A percentile compares a stretch with the other conserved stretches of the same genome.
Conservation (phyloP, 345 rosid genomes). For the Ceriops decandra region DNA sequence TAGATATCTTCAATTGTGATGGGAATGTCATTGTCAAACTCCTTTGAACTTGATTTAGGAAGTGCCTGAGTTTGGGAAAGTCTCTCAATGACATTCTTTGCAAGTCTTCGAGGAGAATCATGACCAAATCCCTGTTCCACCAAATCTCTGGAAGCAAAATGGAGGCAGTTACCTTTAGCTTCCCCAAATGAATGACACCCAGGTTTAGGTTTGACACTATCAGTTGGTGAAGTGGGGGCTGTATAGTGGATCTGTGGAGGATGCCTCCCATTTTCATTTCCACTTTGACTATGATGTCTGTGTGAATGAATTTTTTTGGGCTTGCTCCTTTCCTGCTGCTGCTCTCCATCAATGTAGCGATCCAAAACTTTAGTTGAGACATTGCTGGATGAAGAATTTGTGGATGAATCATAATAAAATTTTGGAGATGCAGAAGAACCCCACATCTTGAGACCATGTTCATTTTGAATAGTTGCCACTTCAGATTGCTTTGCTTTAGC, state of each 20-base stretch:
- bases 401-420: slow-evolving; percentile 51
- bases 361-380: slow-evolving; percentile 78
- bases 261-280: slow-evolving; percentile 43
- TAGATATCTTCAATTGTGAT: slow-evolving; percentile 79
- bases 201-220: slow-evolving; percentile 39
- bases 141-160: slow-evolving; percentile 53
- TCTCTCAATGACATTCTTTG: slow-evolving; percentile 81
- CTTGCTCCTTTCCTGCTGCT: slow-evolving; percentile 54
- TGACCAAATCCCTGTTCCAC: slow-evolving; percentile 58
- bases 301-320: slow-evolving; percentile 39
- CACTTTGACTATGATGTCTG: slow-evolving; percentile 38
- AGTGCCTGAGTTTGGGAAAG: slow-evolving; percentile 54
- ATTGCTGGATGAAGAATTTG: slow-evolving; percentile 71
- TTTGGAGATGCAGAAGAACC: slow-evolving; percentile 38
- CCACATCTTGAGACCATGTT: slow-evolving; percentile 29
- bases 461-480: slow-evolving; percentile 24
- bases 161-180: slow-evolving; percentile 43
- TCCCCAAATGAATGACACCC: slow-evolving; percentile 77
- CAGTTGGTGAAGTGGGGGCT: slow-evolving; percentile 66
- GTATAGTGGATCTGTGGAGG: slow-evolving; percentile 64
- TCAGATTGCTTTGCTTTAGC: slow-evolving; percentile 47
- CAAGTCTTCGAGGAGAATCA: slow-evolving; percentile 77
- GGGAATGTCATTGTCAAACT: slow-evolving; percentile 43
- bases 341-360: slow-evolving; percentile 92
- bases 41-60: slow-evolving; percentile 47